Base-by-base conservation (phyloP, 176 grass and related monocot species). In the Oryza rufipogon region DNA sequence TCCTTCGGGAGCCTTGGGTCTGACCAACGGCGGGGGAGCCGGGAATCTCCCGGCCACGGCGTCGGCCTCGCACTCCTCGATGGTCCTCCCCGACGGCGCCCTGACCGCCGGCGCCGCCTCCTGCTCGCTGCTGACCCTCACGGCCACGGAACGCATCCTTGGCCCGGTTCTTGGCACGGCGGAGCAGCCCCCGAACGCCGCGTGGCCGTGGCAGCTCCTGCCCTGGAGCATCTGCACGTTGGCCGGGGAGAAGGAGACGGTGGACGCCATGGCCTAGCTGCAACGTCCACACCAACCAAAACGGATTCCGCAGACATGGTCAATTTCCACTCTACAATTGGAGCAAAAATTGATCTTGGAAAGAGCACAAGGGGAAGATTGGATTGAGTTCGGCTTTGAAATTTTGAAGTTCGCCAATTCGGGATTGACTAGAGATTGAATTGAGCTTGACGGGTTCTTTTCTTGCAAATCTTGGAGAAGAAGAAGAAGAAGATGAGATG, bases 1-100 rank as follows among this genome's bases (percentile, higher is more conserved):
- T 74, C 96, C 96, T 75, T 92, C 83, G 11, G 96, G 96, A n/a
- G 68, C 81, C 79, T 83, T 73, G 5, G 96, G 93, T 56, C 81
- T 90, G 11, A 85, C 68, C 30, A 90, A 73, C 3, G 73, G 85
- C 2, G 89, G 91, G 16, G 93, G 87, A 61, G 84, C 86, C 9
- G 93, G 81, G 78, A 98, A 94, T 16, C 38, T 94, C 30, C 93
- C 93, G 14, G 96, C 91, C 20, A 94, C 96, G 70, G 96, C 96
- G 20, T 90, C 93, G 15, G 93, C 93, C 85, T 98, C 96, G 23
- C 93, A 98, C 82, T 98, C 96, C 88, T 98, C 93, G n/a, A 95
- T 93, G 58, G 74, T 95, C 87, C 87, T 84, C 39, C 91, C 86
- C 9, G 91, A 92, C 42, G 80, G 92, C 30, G 77, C 87, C 86